Conservation (phyloP, 1,284 basidiomycete species). For the Phlebopus sp. region DNA sequence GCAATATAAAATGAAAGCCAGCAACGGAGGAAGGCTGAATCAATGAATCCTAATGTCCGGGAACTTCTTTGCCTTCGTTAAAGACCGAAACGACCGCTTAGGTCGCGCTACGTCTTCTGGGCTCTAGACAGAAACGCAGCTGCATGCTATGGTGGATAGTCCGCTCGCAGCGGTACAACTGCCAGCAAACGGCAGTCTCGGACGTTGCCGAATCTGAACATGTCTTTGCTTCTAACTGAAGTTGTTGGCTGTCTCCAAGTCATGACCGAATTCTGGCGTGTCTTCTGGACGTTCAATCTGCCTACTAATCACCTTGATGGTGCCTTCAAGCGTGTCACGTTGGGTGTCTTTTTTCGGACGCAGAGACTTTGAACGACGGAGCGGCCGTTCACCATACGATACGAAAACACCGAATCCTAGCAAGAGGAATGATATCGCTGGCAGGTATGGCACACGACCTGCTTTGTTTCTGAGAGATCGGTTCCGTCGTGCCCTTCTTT, state of each 20-base stretch:
- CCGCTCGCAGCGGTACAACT: too few relatives aligned
- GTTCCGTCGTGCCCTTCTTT: neutral
- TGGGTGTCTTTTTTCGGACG: neutral
- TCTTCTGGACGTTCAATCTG: neutral
- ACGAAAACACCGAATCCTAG: conserved; percentile 10
- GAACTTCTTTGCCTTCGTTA: too few relatives aligned
- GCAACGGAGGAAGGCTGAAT: too few relatives aligned
- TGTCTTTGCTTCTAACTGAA: neutral
- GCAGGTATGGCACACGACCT: neutral
- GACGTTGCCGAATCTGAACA: neutral
- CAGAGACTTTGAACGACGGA: neutral
- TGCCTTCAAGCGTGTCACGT: neutral
- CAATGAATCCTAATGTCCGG: too few relatives aligned
- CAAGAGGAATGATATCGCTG: neutral
- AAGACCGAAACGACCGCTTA: too few relatives aligned
- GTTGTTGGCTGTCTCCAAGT: neutral
- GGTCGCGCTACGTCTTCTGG: too few relatives aligned
- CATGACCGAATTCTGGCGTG: neutral
- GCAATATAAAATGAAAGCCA: too few relatives aligned
- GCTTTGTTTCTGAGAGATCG: neutral
- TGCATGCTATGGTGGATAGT: too few relatives aligned
- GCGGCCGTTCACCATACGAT: too few relatives aligned
- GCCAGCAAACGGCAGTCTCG: neutral
- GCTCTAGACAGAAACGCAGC: too few relatives aligned
- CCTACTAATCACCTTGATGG: neutral